A percentile compares a stretch with the other conserved stretches of the same genome.
These are phyloP conservation scores for Colletotrichum ledebouriae DNA, from an alignment of 2,329 filamentous ascomycete species.

Conservation along the genomic window DNA sequence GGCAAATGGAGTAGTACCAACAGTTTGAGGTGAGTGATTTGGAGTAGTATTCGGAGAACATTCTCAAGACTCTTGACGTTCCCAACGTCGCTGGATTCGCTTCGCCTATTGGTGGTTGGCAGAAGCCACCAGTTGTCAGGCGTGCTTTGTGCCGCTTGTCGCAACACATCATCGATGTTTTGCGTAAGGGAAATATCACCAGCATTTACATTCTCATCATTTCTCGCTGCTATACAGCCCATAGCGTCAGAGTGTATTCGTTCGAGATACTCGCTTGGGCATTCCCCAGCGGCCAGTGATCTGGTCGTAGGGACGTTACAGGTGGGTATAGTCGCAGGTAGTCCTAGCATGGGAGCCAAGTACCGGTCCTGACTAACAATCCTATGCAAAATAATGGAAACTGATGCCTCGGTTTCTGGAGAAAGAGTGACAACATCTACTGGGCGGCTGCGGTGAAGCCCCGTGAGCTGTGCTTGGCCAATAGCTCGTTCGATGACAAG, in stretches of 20 bases:
- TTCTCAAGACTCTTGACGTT: constrained; percentile 44
- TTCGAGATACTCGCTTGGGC: constrained; percentile 18
- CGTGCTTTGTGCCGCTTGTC: constrained; percentile 45
- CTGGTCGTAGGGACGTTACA: neutral
- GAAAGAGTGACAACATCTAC: neutral
- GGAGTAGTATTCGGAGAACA: constrained; percentile 45
- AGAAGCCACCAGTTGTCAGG: constrained; percentile 49
- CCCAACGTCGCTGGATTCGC: neutral
- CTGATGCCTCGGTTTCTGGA: constrained; percentile 18
- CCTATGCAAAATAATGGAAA: constrained; percentile 52
- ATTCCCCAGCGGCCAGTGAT: neutral
- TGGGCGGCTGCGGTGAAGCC: constrained; percentile 49
- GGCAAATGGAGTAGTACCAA: constrained; percentile 52
- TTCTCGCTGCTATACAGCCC: constrained; percentile 50
- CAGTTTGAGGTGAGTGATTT: constrained; percentile 51
- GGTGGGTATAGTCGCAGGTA: constrained; percentile 49
- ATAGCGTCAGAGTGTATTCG: constrained; percentile 13
- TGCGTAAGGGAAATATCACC: constrained; percentile 45
- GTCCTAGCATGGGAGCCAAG: constrained; percentile 55
- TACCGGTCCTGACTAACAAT: constrained; percentile 53
- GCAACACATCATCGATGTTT: constrained; percentile 48
- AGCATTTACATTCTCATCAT: constrained; percentile 43
- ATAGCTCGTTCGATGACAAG: constrained; percentile 54
- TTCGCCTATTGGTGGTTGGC: constrained; percentile 11
- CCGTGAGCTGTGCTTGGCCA: constrained; percentile 56